Base-by-base conservation (phyloP, 768 basidiomycete genomes). In the Galerina marginata region DNA sequence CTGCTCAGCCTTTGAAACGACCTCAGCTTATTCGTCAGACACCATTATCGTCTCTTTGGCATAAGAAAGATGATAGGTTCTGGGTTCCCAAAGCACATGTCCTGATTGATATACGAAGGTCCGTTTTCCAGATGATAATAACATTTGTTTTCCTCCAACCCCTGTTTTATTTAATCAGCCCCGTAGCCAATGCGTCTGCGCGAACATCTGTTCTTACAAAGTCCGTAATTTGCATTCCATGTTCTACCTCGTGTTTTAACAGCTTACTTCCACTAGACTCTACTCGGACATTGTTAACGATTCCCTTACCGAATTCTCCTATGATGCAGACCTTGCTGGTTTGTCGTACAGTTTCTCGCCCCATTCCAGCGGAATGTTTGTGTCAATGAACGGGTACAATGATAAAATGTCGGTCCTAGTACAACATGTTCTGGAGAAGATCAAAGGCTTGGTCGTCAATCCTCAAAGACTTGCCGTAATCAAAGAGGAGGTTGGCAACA, bases 31-130 rank as follows among this genome's bases (percentile, higher is more conserved):
- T 99, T 56, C 79, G 85, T 36, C 84, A 95, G 72, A 91, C 87
- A 0, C 76, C 84, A 0, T 67, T 89, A 26, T 90, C 89, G 4
- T 83, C 88, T 11, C 76, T 99, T 3, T 99, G 96, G 96, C 86
- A 95, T 76, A 99, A 99, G 80, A 95, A 95, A 71, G 97, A 99
- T 71, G 96, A 99, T 73, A 85, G 81, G 61, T 99, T 97, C 79
- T 96, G 94, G 91, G 86, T 96, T 9, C 97, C 97, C 0, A 93
- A 92, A 69, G 94, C 95, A 2, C 83, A 86, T 62, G 83, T 90
- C 20, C 76, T 89, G 57, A 81, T 98, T 55, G 86, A 92, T 65
- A 77, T 96, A 46, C 83, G 90, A 66, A 92, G 86, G 92, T 91
- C 70, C 20, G 75, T 68, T 40, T 45, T 25, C 16, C 56, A 12